Evolutionary conservation across 176 grass and related monocot genomes (phyloP).

Genomic region (Oryza longistaminata): DNA sequence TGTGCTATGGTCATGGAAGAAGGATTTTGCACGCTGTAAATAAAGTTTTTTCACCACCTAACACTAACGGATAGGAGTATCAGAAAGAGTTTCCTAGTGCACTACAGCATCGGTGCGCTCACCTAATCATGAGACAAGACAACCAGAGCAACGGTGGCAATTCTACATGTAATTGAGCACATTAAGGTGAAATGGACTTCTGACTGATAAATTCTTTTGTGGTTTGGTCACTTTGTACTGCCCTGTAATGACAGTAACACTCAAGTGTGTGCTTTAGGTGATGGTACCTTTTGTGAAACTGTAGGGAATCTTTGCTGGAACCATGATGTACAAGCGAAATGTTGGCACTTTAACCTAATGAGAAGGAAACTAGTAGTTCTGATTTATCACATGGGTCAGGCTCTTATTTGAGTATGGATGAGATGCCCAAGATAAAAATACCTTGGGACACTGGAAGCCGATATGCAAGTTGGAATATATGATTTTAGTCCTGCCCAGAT

Average conservation of each 20-base stretch:
- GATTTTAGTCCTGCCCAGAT: slow-evolving; percentile 32
- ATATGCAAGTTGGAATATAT: slow-evolving; percentile 38
- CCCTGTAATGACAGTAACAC: slow-evolving; percentile 39
- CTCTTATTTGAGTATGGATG: slow-evolving; percentile 1
- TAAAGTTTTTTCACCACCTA: slow-evolving; percentile 31
- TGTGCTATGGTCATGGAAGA: background rate
- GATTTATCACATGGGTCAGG: slow-evolving; percentile 46
- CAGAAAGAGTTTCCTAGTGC: slow-evolving; percentile 2
- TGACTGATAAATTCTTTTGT: slow-evolving; percentile 19
- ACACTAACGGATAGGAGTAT: slow-evolving; percentile 16
- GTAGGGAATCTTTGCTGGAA: slow-evolving; percentile 63
- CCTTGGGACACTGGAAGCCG: slow-evolving; percentile 17
- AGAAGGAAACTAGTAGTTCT: slow-evolving; percentile 52
- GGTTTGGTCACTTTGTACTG: slow-evolving; percentile 30
- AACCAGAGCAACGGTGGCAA: background rate
- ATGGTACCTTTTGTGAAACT: slow-evolving; percentile 54
- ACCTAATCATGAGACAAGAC: slow-evolving; percentile 36
- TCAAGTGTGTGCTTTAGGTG: slow-evolving; percentile 55
- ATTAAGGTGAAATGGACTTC: slow-evolving; percentile 31
- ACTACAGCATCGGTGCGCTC: slow-evolving; percentile 17
- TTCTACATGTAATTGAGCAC: slow-evolving; percentile 20
- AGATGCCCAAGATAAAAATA: slow-evolving; percentile 18
- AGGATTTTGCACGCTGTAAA: slow-evolving; percentile 5
- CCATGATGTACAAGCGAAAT: slow-evolving; percentile 54
- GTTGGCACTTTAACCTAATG: slow-evolving; percentile 57